These are phyloP conservation scores for Tylopilus balloui DNA, from an alignment of 768 basidiomycete genomes.

Conservation along the genomic window DNA sequence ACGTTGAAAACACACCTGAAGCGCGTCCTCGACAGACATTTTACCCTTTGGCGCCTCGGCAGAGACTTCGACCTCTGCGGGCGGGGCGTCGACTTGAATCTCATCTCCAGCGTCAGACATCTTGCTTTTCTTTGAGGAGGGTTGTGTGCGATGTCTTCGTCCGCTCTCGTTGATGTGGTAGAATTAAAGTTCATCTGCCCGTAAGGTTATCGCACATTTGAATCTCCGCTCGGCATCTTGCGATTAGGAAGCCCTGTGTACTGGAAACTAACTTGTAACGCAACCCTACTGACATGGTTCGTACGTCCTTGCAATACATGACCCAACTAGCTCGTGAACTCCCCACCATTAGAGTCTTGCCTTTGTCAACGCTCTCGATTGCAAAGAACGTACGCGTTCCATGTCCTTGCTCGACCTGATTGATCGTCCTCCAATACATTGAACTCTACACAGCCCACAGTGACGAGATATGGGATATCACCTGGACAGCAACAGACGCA, in stretches of 20 bases:
- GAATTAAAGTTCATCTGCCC: slow-evolving; percentile 46
- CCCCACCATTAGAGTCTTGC: slow-evolving; percentile 52
- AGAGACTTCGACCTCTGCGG: slow-evolving; percentile 74
- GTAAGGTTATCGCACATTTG: slow-evolving; percentile 35
- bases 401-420: slow-evolving; percentile 2
- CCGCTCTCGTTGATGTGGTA: slow-evolving; percentile 89
- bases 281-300: slow-evolving; percentile 23
- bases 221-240: slow-evolving; percentile 51
- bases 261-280: neutral
- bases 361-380: slow-evolving; percentile 68
- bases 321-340: slow-evolving; percentile 21
- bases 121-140: slow-evolving; percentile 33
- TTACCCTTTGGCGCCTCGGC: slow-evolving; percentile 92
- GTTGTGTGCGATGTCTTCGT: slow-evolving; percentile 70
- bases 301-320: slow-evolving; percentile 13
- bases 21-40: slow-evolving; percentile 92
- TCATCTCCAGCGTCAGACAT: slow-evolving; percentile 99
- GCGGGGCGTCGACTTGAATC: slow-evolving; percentile 65
- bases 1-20: slow-evolving; percentile 54
- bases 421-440: neutral
- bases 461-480: slow-evolving; percentile 75
- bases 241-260: slow-evolving; percentile 23
- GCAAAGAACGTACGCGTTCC: slow-evolving; percentile 62
- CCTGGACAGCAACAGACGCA: slow-evolving; percentile 64
- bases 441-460: slow-evolving; percentile 53